Evolutionary conservation across 2,329 filamentous ascomycete genomes (phyloP).

Genomic region (Myriosclerotinia scirpicola): DNA sequence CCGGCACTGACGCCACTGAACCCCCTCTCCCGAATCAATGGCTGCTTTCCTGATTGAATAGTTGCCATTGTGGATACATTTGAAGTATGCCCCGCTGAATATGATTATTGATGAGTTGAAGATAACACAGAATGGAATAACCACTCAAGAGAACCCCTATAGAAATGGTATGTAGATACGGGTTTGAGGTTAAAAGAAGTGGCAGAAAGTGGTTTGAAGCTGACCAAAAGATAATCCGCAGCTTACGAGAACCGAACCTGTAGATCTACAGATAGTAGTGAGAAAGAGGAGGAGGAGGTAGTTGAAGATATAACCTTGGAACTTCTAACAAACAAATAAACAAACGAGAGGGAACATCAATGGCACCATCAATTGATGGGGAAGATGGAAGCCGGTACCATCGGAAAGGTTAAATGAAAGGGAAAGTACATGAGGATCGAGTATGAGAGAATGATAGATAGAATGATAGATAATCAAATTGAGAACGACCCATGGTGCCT

Average conservation of each 20-base stretch:
- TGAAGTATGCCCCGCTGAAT: conserved; percentile 15
- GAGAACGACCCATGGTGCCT: background rate
- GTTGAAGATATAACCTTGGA: background rate
- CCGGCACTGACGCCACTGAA: conserved; percentile 6
- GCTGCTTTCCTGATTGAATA: conserved; percentile 25
- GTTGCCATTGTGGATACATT: conserved; percentile 34
- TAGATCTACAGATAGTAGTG: conserved; percentile 14
- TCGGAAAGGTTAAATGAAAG: background rate
- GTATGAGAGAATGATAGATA: background rate
- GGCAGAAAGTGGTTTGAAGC: conserved; percentile 17
- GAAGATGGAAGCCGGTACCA: background rate
- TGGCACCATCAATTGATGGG: background rate
- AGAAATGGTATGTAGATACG: conserved; percentile 21
- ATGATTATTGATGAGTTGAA: conserved; percentile 18
- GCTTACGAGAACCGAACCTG: conserved; percentile 14
- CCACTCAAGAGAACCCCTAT: background rate
- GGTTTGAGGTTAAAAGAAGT: conserved; percentile 14
- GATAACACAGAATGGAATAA: conserved; percentile 11
- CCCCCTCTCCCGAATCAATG: conserved; percentile 13
- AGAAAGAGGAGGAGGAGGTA: background rate
- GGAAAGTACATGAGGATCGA: conserved; percentile 2
- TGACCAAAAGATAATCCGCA: conserved; percentile 25
- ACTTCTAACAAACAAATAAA: background rate
- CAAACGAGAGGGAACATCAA: background rate
- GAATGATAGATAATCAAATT: background rate